Evolutionary conservation across 805 yeast species (phyloP), one percentile per base, ranked within the genome.

Genomic region (Kodamaea nitidulidarum): DNA sequence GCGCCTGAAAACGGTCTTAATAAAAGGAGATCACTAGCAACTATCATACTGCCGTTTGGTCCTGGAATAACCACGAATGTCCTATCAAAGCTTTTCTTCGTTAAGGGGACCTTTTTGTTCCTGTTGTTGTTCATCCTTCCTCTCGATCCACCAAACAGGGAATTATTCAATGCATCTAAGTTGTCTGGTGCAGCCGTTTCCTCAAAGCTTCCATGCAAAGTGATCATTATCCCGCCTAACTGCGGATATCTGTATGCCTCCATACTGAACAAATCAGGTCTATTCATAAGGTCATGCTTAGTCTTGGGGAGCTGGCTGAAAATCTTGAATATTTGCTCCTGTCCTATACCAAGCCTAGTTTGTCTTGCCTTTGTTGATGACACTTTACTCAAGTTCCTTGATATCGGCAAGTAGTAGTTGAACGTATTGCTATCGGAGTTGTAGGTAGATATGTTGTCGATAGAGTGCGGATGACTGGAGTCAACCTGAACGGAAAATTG

Each of bases 401-500:
- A 87, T 32, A 76, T 66, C 3, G 84, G 73, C 7, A 84, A 62
- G 58, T 88, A 90, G 51, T 76, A 73, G 12, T 84, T 81, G 70
- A 85, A 84, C 14, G 53, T 55, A 38, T 57, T 40, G 15, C 34
- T 32, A 22, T 26, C 41, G 3, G 30, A 28, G 28, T 36, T 35
- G 32, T 21, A 39, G 8, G 22, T 4, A 15, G 40, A 35, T 11
- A 51, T 37, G 24, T 29, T 42, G 22, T 46, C 47, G 5, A 55
- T 42, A 7, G 49, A 42, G 38, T 74, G 69, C 7, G 95, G 91
- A 32, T 83, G 82, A 0, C 80, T 65, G 1, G 86, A 67, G 61
- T 88, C 95, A 15, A 82, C 78, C 44, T 85, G 83, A 39, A 84
- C 56, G 0, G 97, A 88, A 52, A 93, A 91, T 55, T 84, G 86